These are phyloP conservation scores for Dendrocalamus sinicus DNA, from an alignment of 176 grass and related monocot genomes.

Conservation along the genomic window DNA sequence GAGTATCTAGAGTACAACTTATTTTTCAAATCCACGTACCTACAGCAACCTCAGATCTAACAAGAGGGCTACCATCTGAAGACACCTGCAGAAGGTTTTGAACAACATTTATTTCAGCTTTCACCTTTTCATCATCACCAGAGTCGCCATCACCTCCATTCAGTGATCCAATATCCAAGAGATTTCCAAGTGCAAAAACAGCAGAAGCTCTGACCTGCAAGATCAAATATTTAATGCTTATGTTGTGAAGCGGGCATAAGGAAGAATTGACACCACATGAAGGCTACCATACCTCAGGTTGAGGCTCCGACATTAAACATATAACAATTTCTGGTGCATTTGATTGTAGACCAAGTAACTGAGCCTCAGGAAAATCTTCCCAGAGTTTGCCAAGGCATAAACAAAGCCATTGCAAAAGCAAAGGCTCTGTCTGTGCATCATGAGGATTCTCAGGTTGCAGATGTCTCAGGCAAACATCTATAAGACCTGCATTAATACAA, in stretches of 20 bases:
- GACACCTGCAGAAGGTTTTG: conserved; percentile 71
- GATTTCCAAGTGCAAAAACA: conserved; percentile 92
- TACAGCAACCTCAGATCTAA: conserved; percentile 86
- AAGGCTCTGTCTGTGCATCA: conserved; percentile 73
- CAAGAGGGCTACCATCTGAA: conserved; percentile 90
- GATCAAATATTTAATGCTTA: conserved; percentile 45
- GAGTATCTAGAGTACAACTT: conserved; percentile 25
- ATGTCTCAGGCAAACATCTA: conserved; percentile 85
- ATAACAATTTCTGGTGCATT: conserved; percentile 62
- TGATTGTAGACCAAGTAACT: conserved; percentile 65
- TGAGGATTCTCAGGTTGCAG: conserved; percentile 67
- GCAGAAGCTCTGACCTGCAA: conserved; percentile 96
- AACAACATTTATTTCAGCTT: conserved; percentile 81
- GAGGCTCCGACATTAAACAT: conserved; percentile 68
- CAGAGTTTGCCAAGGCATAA: conserved; percentile 95
- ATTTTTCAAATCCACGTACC: conserved; percentile 58
- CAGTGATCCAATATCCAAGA: conserved; percentile 75
- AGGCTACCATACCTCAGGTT: conserved; percentile 76
- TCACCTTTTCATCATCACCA: conserved; percentile 92
- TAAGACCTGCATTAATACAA: conserved; percentile 70
- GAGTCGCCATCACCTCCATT: conserved; percentile 72
- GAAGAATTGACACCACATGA: conserved; percentile 34
- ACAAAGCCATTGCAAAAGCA: conserved; percentile 98
- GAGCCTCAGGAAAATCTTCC: conserved; percentile 92
- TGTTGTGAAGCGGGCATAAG: conserved; percentile 19